Conservation (phyloP, 2,329 filamentous ascomycete genomes). For the Stemphylium lycopersici region DNA sequence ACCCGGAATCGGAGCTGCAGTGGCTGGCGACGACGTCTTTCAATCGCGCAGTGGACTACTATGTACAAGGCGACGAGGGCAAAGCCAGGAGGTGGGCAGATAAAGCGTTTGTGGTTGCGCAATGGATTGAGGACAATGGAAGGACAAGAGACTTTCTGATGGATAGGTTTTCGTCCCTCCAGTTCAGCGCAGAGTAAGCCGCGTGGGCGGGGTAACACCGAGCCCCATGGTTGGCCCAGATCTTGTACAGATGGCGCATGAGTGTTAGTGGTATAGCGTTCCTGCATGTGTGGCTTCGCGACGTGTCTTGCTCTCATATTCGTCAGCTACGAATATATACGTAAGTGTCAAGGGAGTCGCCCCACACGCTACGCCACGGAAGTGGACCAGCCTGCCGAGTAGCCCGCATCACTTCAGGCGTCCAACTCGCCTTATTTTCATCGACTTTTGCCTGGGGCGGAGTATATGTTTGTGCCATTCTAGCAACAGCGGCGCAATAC, state of each 20-base stretch:
- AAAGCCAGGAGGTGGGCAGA: slow-evolving; percentile 67
- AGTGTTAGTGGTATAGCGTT: slow-evolving; percentile 1
- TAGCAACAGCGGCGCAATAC: neutral
- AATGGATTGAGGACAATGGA: slow-evolving; percentile 61
- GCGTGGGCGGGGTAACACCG: neutral
- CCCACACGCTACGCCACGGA: slow-evolving; percentile 13
- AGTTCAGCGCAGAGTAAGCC: slow-evolving; percentile 4
- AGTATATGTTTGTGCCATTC: neutral
- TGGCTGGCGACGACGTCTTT: slow-evolving; percentile 70
- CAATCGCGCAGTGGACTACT: slow-evolving; percentile 72
- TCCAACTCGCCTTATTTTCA: neutral
- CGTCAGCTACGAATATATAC: slow-evolving; percentile 3
- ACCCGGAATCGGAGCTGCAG: slow-evolving; percentile 72
- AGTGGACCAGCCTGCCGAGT: slow-evolving; percentile 16
- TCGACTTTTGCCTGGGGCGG: neutral
- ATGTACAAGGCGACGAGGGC: slow-evolving; percentile 56
- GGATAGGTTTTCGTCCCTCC: slow-evolving; percentile 53
- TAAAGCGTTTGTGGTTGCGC: slow-evolving; percentile 67
- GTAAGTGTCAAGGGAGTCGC: slow-evolving; percentile 2
- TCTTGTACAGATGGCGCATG: neutral
- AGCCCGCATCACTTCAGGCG: slow-evolving; percentile 1
- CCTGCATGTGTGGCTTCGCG: slow-evolving; percentile 8
- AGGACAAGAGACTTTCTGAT: slow-evolving; percentile 35
- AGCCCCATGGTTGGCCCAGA: neutral
- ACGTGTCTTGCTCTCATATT: slow-evolving; percentile 1